Base-by-base conservation (phyloP, 2,329 filamentous ascomycete genomes). In the Rhynchosporium graminicola region DNA sequence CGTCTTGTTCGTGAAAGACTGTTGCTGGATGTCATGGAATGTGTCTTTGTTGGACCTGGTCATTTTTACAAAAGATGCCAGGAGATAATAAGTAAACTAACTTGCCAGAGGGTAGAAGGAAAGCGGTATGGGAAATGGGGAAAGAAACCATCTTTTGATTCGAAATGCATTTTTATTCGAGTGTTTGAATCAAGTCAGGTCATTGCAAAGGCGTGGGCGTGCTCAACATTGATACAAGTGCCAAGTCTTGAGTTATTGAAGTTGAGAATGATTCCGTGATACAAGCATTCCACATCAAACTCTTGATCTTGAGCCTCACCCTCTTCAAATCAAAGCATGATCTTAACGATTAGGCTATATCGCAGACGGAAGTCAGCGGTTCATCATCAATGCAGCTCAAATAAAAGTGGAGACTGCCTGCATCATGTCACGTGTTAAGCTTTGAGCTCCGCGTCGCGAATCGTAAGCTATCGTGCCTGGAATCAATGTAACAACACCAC, bases 391-490 rank as follows among this genome's bases (percentile, higher is more conserved):
- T 33, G 33, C 15, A 31, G 46, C 3, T 50, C 20, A 9, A 9
- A 42, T n/a, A 59, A 42, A 55, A 55, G 52, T 43, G 52, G 52
- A 55, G 20, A 43, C 40, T 6, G 29, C n/a, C 33, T 7, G n/a
- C 13, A n/a, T 38, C 57, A 59, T 46, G 57, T 59, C 45, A 29
- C 38, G 38, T 29, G 13, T 5, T n/a, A 20, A 3, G n/a, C 43
- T 46, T n/a, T 33, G 59, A 28, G 56, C 36, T 57, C 43, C 43
- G 62, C 60, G 62, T 66, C 65, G 68, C 69, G 70, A 46, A 46
- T 46, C 69, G 71, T 70, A 54, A 56, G 43, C 38, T 56, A 46
- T 65, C 66, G 66, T 70, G 71, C 71, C 69, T 70, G 64, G 66
- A 70, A 66, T 68, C 66, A 67, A 59, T 68, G 71, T 12, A 55